Percentiles rank a stretch among this genome's conserved stretches.
Conservation (phyloP, 2,329 filamentous ascomycete genomes). For the Fusarium tjaetaba region DNA sequence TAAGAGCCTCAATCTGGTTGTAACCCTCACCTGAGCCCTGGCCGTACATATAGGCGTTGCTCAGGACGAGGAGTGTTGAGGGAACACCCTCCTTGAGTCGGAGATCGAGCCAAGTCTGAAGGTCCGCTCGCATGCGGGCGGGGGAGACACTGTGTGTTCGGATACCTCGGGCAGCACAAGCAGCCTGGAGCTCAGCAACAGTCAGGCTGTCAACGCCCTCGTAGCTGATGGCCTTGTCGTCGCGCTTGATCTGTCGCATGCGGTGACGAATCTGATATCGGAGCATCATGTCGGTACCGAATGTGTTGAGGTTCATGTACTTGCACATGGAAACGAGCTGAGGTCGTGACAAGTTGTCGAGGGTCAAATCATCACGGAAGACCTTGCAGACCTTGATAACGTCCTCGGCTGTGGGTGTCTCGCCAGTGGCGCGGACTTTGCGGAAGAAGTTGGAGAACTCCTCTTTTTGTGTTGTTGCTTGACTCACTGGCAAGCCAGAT, state of each 20-base stretch:
- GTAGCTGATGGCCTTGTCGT: slow-evolving; percentile 92
- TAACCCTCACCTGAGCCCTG: slow-evolving; percentile 89
- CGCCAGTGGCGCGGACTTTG: slow-evolving; percentile 91
- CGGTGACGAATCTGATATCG: slow-evolving; percentile 96
- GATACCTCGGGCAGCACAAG: slow-evolving; percentile 90
- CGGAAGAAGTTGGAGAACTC: slow-evolving; percentile 98
- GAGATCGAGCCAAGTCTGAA: slow-evolving; percentile 93
- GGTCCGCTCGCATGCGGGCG: slow-evolving; percentile 84
- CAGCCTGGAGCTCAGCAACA: slow-evolving; percentile 91
- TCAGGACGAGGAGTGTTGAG: slow-evolving; percentile 92
- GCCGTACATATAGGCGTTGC: slow-evolving; percentile 97
- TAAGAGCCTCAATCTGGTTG: slow-evolving; percentile 90
- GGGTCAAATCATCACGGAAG: slow-evolving; percentile 96
- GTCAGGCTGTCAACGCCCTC: slow-evolving; percentile 94
- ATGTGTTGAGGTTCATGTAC: slow-evolving; percentile 97
- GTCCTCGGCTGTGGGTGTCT: slow-evolving; percentile 86
- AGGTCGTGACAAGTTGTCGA: slow-evolving; percentile 95
- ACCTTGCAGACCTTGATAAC: slow-evolving; percentile 99
- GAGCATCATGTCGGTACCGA: slow-evolving; percentile 97
- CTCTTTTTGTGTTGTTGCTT: slow-evolving; percentile 85
- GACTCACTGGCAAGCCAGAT: slow-evolving; percentile 89
- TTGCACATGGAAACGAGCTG: slow-evolving; percentile 98
- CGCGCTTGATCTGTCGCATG: slow-evolving; percentile 99
- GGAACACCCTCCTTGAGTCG: slow-evolving; percentile 95
- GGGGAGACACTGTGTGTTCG: slow-evolving; percentile 93